Base-by-base conservation (phyloP, 495 filamentous ascomycete genomes). In the Mytilinidion resinicola region DNA sequence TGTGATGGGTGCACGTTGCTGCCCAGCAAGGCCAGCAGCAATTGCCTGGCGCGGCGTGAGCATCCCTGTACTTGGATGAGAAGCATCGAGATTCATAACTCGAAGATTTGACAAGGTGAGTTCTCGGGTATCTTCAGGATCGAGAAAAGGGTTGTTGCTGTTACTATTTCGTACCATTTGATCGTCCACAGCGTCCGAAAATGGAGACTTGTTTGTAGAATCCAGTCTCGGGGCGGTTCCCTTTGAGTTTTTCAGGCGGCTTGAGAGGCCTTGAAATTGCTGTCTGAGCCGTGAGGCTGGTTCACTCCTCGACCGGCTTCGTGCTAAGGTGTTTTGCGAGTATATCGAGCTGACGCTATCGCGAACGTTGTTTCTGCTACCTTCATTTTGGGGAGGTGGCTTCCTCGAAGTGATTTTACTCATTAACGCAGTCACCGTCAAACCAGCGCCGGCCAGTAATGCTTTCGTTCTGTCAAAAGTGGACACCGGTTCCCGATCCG, bases 261-360 rank as follows among this genome's bases (percentile, higher is more conserved):
- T 59, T 12, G 59, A 55, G 25, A 66, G 59, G 34, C 52, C 52
- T 10, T 56, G 51, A 14, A 66, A 55, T 44, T 66, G 63, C 30
- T 59, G 51, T 17, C 63, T 47, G 12, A 59, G 46, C 35, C 39
- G 55, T 14, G 51, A 59, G 2, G 59, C 55, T 15, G 63, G 63
- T 30, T 66, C 63, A 37, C 63, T 66, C 14, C 55, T 62, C 7
- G 63, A 62, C 34, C 56, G 59, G 17, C 55, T 56, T n/a, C 63
- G 59, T 30, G 12, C 51, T 34, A 59, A 59, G 19, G 63, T 38
- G 12, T 46, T 51, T 11, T 50, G 39, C 9, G 63, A 62, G 56
- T 66, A 66, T 10, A 62, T 44, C 25, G 63, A 66, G 49, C 59
- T 66, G 20, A 62, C 56, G 43, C 63, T 66, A 36, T 56, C 62